Base-by-base conservation (phyloP, 1,284 basidiomycete genomes). In the Fomitopsis schrenkii region DNA sequence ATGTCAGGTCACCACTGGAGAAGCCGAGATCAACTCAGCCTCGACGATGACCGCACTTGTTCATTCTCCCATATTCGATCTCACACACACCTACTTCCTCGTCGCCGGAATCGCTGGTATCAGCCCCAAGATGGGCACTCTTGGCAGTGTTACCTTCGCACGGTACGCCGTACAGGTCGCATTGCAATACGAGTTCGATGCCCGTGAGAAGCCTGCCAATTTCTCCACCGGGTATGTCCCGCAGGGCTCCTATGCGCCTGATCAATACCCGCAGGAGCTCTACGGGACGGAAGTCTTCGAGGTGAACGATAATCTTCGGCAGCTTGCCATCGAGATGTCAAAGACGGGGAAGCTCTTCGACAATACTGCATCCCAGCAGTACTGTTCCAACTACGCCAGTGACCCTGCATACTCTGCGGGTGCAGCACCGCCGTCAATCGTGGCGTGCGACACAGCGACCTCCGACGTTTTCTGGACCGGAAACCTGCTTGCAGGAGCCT, bases 271-370 rank as follows among this genome's bases (percentile, higher is more conserved):
- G 0, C 60, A 62, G 10, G 64, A 64, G 33, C 68, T 79, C 44
- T 81, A 83, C 65, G 82, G 82, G 26, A 82, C 80, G 14, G 81
- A 83, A 70, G 75, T 83, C 8, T 83, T 78, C 66, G 79, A 80
- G 69, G 68, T 83, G 59, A 83, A 83, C 70, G 77, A 78, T 38
- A 74, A 73, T 58, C 71, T 83, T 17, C 74, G 79, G 19, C 72
- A 76, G 14, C 35, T 36, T n/a, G 79, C 75, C 1, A 63, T 75
- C 28, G 62, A 58, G 15, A 68, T 76, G 57, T 75, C 76, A 0
- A 67, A 69, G 50, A 70, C 65, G 8, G 73, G 78, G 19, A 69
- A 38, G 15, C 70, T 83, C 15, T 74, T 73, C 59, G 80, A 82
- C 68, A 72, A 73, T 5, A 56, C 60, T 2, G 68, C 50, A 1